These are phyloP conservation scores for Sorghum bicolor DNA, from an alignment of 176 grass and related monocot genomes.

Conservation along the genomic window Sorghum_bicolor_NCBIv3 NC_012872.2:55659001-55659500, in stretches of 20 bases:
- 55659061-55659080: too few species aligned
- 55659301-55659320: background rate
- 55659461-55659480: too few species aligned
- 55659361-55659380: background rate
- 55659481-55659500: too few species aligned
- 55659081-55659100: conserved; percentile 6
- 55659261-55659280: conserved; percentile 9
- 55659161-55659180: background rate
- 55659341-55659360: background rate
- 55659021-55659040: background rate
- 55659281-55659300: background rate
- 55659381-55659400: background rate
- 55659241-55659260: background rate
- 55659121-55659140: background rate
- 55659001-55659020: background rate
- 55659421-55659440: background rate
- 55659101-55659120: conserved; percentile 1
- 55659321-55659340: background rate
- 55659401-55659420: background rate
- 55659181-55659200: background rate
- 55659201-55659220: background rate
- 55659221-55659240: background rate
- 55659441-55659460: background rate
- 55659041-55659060: background rate
- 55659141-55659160: background rate